phyloP scores from a whole-genome alignment of 2,329 filamentous ascomycete genomes.

The Macrophomina phaseolina region DNA sequence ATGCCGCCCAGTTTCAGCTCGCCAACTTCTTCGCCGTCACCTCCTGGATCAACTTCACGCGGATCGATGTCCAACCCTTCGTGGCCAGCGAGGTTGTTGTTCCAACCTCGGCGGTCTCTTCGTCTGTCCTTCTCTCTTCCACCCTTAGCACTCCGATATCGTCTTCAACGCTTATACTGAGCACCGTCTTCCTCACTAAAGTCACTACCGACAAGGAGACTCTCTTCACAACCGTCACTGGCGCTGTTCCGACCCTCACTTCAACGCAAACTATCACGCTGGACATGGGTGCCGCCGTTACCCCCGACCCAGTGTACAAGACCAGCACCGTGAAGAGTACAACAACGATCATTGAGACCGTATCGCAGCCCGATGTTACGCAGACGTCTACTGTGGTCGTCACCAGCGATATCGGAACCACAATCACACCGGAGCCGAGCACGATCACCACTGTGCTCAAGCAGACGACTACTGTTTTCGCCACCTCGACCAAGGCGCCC shows the following conservation, averaged over 20 bases:
- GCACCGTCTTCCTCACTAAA: slow-evolving; percentile 32
- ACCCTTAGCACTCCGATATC: slow-evolving; percentile 32
- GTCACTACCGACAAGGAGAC: slow-evolving; percentile 34
- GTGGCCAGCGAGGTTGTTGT: slow-evolving; percentile 39
- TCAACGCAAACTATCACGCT: slow-evolving; percentile 38
- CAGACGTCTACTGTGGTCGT: slow-evolving; percentile 29
- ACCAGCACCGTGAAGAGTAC: slow-evolving; percentile 31
- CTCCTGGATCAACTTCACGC: slow-evolving; percentile 51
- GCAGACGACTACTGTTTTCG: slow-evolving; percentile 33
- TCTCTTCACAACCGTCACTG: slow-evolving; percentile 36
- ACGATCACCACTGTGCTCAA: not conserved
- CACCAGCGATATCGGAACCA: slow-evolving; percentile 1
- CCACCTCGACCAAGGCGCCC: slow-evolving; percentile 29
- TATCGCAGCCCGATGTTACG: slow-evolving; percentile 32
- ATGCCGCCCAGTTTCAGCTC: slow-evolving; percentile 48
- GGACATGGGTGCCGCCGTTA: slow-evolving; percentile 33
- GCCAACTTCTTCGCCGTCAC: slow-evolving; percentile 48
- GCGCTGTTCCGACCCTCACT: slow-evolving; percentile 36
- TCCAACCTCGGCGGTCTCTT: slow-evolving; percentile 34
- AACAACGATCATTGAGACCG: slow-evolving; percentile 28
- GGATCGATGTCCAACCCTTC: slow-evolving; percentile 47
- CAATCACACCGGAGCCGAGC: not conserved
- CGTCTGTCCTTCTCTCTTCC: slow-evolving; percentile 34
- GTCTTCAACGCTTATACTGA: slow-evolving; percentile 35
- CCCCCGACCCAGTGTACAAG: slow-evolving; percentile 31